These are phyloP conservation scores for Rhodotorula sp. DNA, from an alignment of 1,284 basidiomycete genomes.

Conservation along the genomic window DNA sequence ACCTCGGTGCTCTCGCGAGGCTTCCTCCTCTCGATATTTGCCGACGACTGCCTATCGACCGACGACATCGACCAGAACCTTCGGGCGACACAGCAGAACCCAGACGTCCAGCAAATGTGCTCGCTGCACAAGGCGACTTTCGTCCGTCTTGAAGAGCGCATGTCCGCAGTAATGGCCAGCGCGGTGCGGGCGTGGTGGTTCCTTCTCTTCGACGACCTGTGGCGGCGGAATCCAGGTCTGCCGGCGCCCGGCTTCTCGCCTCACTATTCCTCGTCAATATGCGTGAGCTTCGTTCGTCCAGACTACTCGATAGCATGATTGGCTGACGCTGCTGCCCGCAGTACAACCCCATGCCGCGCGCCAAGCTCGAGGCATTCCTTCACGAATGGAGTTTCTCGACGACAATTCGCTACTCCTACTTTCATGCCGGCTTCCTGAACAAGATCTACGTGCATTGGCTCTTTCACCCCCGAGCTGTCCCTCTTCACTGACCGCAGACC, in stretches of 20 bases:
- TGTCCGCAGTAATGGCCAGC: conserved; percentile 57
- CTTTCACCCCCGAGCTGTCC: neutral
- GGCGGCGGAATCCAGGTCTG: conserved; percentile 56
- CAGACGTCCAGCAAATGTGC: conserved; percentile 60
- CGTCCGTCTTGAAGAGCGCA: conserved; percentile 60
- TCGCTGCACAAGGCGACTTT: conserved; percentile 57
- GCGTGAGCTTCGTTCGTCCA: conserved; percentile 43
- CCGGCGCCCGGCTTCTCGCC: conserved; percentile 67
- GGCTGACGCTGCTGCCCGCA: neutral
- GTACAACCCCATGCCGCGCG: conserved; percentile 68
- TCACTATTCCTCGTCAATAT: conserved; percentile 68
- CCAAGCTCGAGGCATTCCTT: conserved; percentile 65
- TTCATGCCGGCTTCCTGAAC: conserved; percentile 70
- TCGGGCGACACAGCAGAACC: conserved; percentile 57
- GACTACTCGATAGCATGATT: no score
- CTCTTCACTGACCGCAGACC: neutral
- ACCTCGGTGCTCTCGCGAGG: conserved; percentile 60
- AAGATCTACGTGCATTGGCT: conserved; percentile 48
- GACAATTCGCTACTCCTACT: conserved; percentile 56
- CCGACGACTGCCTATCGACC: conserved; percentile 55
- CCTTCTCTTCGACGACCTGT: conserved; percentile 71
- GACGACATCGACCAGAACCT: conserved; percentile 54
- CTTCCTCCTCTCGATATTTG: conserved; percentile 65
- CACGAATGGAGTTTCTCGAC: conserved; percentile 60
- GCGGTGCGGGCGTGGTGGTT: conserved; percentile 74